A percentile compares a stretch with the other conserved stretches of the same genome.
phyloP scores from a whole-genome alignment of 23 red algal genomes.

The Gracilaria gracilis region DNA sequence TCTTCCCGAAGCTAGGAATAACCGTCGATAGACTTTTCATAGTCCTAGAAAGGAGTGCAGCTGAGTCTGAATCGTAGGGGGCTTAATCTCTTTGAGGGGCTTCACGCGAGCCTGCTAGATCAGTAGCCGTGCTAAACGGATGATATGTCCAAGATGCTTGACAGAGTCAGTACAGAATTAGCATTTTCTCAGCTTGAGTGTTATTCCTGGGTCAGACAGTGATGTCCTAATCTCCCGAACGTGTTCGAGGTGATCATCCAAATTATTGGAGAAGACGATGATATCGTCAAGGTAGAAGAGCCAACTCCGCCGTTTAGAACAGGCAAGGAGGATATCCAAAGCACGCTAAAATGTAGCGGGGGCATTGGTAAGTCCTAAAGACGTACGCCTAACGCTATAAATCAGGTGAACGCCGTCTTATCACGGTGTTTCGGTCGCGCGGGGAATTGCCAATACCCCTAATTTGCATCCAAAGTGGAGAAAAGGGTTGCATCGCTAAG shows the following conservation, averaged over 20 bases:
- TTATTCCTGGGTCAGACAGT: not conserved
- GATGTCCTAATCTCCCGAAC: not conserved
- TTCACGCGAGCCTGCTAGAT: too few species aligned
- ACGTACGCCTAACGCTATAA: too few species aligned
- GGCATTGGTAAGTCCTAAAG: not conserved
- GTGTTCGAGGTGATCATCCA: not conserved
- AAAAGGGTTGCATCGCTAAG: slow-evolving; percentile 8
- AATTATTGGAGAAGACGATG: slow-evolving; percentile 2
- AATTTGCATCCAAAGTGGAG: slow-evolving; percentile 22
- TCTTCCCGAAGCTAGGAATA: not conserved
- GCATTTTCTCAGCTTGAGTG: not conserved
- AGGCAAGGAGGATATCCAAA: too few species aligned
- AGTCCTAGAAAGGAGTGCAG: too few species aligned
- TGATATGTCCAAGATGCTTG: too few species aligned
- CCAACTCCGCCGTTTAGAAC: too few species aligned
- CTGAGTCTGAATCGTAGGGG: too few species aligned
- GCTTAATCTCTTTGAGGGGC: too few species aligned
- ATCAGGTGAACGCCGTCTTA: slow-evolving; percentile 15
- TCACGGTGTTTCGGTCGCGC: not conserved
- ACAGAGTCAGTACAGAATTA: not conserved
- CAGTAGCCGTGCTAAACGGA: too few species aligned
- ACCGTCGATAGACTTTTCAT: too few species aligned
- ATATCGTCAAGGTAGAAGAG: slow-evolving; percentile 12
- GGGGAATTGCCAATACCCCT: slow-evolving; percentile 11
- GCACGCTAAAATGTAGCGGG: too few species aligned